Percentiles rank a stretch among this genome's conserved stretches.
Conservation (phyloP, 768 basidiomycete species). For the Astraeus odoratus region DNA sequence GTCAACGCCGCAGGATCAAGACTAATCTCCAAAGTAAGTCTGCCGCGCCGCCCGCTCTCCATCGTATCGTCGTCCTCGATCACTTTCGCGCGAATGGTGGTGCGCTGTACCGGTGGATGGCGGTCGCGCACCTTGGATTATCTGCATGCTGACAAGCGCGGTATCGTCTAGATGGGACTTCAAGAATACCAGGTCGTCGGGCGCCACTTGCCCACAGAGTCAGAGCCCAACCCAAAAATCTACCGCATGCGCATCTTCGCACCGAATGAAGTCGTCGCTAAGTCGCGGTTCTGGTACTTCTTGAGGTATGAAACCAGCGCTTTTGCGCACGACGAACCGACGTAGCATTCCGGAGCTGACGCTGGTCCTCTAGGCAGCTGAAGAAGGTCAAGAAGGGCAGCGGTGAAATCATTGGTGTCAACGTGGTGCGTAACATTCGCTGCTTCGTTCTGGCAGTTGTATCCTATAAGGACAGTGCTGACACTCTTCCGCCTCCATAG, state of each 20-base stretch:
- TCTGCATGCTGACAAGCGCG: conserved; percentile 9
- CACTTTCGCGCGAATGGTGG: not conserved
- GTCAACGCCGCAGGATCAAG: conserved; percentile 22
- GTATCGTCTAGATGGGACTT: conserved; percentile 57
- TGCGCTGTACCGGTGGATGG: conserved; percentile 37
- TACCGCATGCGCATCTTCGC: conserved; percentile 99
- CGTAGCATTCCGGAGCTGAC: not conserved
- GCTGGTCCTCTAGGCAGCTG: conserved; percentile 56
- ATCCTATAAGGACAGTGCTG: conserved; percentile 58
- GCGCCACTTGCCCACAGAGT: conserved; percentile 91
- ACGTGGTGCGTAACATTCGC: conserved; percentile 86
- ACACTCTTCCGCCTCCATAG: conserved; percentile 40
- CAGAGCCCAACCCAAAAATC: conserved; percentile 93
- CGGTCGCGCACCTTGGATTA: conserved; percentile 4
- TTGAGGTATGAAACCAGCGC: conserved; percentile 51
- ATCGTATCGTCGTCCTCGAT: not conserved
- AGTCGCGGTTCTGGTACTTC: conserved; percentile 99
- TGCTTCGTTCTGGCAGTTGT: conserved; percentile 83
- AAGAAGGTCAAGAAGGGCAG: conserved; percentile 99
- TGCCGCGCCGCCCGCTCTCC: not conserved
- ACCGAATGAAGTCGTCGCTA: conserved; percentile 97
- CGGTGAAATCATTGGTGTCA: conserved; percentile 98
- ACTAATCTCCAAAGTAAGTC: conserved; percentile 24
- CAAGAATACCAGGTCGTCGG: conserved; percentile 96
- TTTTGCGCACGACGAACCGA: not conserved